Base-by-base conservation (phyloP, 2,329 filamentous ascomycete genomes). In the Aspergillus candidus region DNA sequence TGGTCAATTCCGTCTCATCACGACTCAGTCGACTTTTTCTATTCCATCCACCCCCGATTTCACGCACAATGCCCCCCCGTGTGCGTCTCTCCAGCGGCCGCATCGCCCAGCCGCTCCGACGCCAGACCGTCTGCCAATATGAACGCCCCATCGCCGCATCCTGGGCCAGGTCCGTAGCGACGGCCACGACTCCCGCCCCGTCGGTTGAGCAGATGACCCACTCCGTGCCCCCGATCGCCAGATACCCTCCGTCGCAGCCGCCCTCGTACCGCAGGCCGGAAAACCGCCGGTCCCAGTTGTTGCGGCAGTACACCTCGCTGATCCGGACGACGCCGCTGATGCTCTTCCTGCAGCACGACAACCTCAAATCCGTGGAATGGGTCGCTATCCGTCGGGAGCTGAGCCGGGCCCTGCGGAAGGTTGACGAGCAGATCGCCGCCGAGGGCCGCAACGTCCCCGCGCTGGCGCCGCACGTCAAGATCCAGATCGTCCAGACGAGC, bases 251-350 rank as follows among this genome's bases (percentile, higher is more conserved):
- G 0, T 84, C 82, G 1, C 89, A 96, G 67, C 91, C 90, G 3
- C 88, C 88, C 4, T 94, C 87, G 43, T 85, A 94, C 64, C 87
- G 91, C 63, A 85, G 83, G 14, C 80, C 90, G 37, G 86, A 94
- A 63, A 84, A 84, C 59, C 85, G 91, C 65, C 95, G 97, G 72
- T 84, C 89, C 12, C 93, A 98, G 69, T 77, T 97, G 14, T 79
- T 85, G 54, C 82, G 90, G 46, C 82, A 86, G 57, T 96, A 96
- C 70, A 88, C 90, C 40, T 93, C 90, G 37, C 74, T 95, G 49
- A 80, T 96, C 46, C 87, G 87, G 47, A 88, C 88, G 15, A 84
- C 87, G 10, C 89, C 90, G 33, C 69, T 96, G 49, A 83, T 94
- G 55, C 78, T 96, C 47, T 77, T 96, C 59, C 94, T 96, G 74